Conservation (phyloP, 2,329 filamentous ascomycete genomes). For the Sporothrix pseudoabietina region DNA sequence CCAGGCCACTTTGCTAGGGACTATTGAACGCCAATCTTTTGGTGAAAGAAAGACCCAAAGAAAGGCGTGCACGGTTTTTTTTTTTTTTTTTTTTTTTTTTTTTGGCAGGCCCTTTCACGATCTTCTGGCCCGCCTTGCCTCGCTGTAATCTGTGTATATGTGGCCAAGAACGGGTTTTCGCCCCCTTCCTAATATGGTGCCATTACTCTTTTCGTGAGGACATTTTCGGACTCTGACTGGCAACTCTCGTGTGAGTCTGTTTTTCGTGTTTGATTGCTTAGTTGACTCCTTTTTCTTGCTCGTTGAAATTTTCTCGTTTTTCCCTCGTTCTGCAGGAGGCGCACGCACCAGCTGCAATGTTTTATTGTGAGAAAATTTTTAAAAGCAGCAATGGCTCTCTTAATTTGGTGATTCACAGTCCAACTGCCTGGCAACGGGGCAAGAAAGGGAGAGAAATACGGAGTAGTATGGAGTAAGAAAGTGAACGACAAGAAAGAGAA, state of each 20-base stretch:
- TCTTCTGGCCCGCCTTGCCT: background rate
- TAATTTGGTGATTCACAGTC: conserved; percentile 2
- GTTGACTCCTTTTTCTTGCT: conserved; percentile 18
- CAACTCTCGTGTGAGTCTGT: background rate
- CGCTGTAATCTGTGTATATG: background rate
- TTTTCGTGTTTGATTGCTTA: background rate
- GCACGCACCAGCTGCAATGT: conserved; percentile 9
- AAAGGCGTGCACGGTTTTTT: background rate
- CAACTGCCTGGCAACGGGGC: background rate
- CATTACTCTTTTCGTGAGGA: conserved; percentile 1
- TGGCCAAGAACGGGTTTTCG: background rate
- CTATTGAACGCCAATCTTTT: conserved; percentile 14
- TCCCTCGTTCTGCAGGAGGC: conserved; percentile 7
- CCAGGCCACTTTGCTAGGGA: background rate
- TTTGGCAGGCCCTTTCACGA: background rate
- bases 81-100: background rate
- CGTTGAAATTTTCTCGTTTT: background rate
- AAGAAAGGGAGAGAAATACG: background rate
- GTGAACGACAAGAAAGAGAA: background rate
- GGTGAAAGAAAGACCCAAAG: background rate
- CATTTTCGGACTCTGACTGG: background rate
- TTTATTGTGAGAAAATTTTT: background rate
- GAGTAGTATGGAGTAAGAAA: background rate
- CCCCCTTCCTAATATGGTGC: conserved; percentile 7
- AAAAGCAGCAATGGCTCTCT: conserved; percentile 2